phyloP scores from a whole-genome alignment of 2,329 filamentous ascomycete genomes.

The Mariannaea elegans region DNA sequence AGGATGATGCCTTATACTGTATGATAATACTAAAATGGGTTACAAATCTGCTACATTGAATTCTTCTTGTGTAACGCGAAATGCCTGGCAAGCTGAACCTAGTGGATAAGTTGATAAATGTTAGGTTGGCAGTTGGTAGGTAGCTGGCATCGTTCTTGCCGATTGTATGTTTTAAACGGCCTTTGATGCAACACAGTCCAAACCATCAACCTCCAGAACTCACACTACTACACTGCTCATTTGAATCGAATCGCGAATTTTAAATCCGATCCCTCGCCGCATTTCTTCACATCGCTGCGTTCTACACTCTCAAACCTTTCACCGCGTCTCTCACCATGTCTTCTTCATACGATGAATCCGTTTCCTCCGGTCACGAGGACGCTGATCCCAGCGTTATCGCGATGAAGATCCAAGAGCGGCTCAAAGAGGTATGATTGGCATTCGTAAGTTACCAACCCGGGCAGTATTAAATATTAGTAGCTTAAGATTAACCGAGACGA shows the following conservation, averaged over 20 bases:
- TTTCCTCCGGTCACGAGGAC: slow-evolving; percentile 29
- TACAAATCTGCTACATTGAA: slow-evolving; percentile 35
- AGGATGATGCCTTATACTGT: slow-evolving; percentile 43
- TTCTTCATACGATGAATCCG: slow-evolving; percentile 24
- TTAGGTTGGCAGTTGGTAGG: slow-evolving; percentile 1
- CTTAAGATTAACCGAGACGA: slow-evolving; percentile 43
- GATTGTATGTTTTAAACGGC: neutral
- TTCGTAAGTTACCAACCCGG: no score
- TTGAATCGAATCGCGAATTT: no score
- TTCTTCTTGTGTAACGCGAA: slow-evolving; percentile 1
- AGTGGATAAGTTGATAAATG: slow-evolving; percentile 2
- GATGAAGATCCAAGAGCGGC: slow-evolving; percentile 39
- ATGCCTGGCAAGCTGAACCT: neutral
- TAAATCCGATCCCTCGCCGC: no score
- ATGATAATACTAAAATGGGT: slow-evolving; percentile 49
- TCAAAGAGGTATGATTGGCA: slow-evolving; percentile 35
- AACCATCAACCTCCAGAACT: no score
- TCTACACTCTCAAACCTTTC: neutral
- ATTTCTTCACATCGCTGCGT: no score
- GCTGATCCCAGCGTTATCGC: slow-evolving; percentile 35
- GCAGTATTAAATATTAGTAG: slow-evolving; percentile 27
- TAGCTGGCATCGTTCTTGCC: neutral
- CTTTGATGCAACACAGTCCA: no score
- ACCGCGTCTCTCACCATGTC: slow-evolving; percentile 19
- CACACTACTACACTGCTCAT: no score